These are phyloP conservation scores for Polytrichum commune DNA, from an alignment of 225 moss, liverwort and hornwort genomes.

Conservation along the genomic window DNA sequence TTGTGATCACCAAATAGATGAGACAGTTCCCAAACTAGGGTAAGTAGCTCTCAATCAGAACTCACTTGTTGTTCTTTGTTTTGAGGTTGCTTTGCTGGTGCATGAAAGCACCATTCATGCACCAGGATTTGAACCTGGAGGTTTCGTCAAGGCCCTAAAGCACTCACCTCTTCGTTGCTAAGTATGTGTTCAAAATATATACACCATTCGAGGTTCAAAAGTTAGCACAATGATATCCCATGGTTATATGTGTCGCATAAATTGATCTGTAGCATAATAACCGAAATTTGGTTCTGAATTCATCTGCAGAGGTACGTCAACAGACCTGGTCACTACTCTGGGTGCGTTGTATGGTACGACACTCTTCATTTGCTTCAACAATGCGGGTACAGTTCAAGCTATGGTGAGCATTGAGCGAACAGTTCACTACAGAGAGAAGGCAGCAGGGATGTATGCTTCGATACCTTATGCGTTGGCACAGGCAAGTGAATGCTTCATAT, in stretches of 20 bases:
- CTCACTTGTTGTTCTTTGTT: conserved; percentile 30
- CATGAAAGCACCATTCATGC: conserved; percentile 22
- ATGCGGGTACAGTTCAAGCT: conserved; percentile 54
- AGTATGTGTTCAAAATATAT: conserved; percentile 12
- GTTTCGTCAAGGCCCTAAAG: conserved; percentile 36
- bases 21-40: too few species aligned
- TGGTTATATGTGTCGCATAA: too few species aligned
- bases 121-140: conserved; percentile 33
- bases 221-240: neutral
- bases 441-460: conserved; percentile 60
- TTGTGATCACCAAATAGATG: too few species aligned
- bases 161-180: conserved; percentile 36
- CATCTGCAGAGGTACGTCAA: conserved; percentile 27
- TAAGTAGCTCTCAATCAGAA: too few species aligned
- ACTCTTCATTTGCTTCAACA: conserved; percentile 67
- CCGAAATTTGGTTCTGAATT: neutral
- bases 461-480: conserved; percentile 59
- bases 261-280: neutral
- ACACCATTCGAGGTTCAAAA: too few species aligned
- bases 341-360: conserved; percentile 50
- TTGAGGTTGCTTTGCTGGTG: conserved; percentile 40
- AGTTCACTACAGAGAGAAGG: conserved; percentile 66
- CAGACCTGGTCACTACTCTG: conserved; percentile 35
- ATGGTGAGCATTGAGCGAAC: conserved; percentile 62
- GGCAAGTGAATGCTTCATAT: conserved; percentile 17